Base-by-base conservation (phyloP, 148 eudicot species). In the Spergularia marina region DNA sequence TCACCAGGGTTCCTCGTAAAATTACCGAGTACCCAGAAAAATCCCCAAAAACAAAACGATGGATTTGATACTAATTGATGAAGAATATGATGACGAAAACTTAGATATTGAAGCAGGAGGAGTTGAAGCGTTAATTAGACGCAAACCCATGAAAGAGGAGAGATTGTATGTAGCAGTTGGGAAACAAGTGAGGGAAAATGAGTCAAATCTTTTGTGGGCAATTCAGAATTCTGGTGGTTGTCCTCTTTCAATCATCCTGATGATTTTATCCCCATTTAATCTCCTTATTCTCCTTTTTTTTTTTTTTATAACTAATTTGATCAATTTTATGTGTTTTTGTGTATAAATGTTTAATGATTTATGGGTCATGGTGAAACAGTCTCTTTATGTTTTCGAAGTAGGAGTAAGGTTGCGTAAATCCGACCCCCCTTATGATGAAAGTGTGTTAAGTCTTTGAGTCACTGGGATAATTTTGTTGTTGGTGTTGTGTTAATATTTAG, bases 131-230 rank as follows among this genome's bases (percentile, higher is more conserved):
- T 49, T 69, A 68, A 47, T 21, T 8, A 65, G 78, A 16, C 12
- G 59, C 15, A 47, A 47, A 53, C 17, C 62, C 56, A 57, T n/a
- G 71, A 67, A 54, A 20, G 80, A 65, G 34, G 80, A 82, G 5
- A 82, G 75, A 25, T n/a, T 82, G 39, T 89, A 79, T 64, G 91
- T 92, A 56, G 89, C 95, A 12, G 87, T 92, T 65, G 92, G 92
- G 64, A 88, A 82, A 77, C 84, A 84, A 1, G 70, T 84, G 60
- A 87, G 71, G 23, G 80, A 81, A 57, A 75, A 84, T 74, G 89
- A 92, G 77, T 73, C 72, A 17, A 78, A 84, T 62, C 68, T 92
- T 67, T 44, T 53, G 53, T 92, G 97, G 95, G 90, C 93, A 3
- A 60, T 92, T 56, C 86, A 83, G 55, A 90, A 87, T 49, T 90